Evolutionary conservation across 176 grass and related monocot species (phyloP), one percentile per base, ranked within the genome.

Genomic region (Metroxylon sagu): DNA sequence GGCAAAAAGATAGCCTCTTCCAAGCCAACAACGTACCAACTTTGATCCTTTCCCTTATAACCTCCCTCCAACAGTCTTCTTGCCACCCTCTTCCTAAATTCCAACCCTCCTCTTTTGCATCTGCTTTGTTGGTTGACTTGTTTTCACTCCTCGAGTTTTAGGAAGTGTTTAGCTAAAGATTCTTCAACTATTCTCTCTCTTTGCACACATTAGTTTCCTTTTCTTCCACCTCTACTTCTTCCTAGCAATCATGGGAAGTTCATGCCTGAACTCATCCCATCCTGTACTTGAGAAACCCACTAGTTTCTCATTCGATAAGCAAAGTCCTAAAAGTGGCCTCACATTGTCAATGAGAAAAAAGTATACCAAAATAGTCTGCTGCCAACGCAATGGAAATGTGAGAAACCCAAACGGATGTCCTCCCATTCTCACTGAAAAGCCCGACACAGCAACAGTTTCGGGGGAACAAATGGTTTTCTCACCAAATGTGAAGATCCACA

Each of bases 1-100:
- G 76, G 83, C 88, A 77, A 25, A 83, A 91, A 86, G 82, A 90
- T 79, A 56, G 19, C 75, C 66, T 39, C 73, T 65, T 72, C 39
- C 14, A 27, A 49, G 29, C 29, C 53, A 63, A 49, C 50, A 65
- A 39, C 4, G 51, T 60, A 71, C 51, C 65, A 68, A 64, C 70
- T 69, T 81, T 60, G 50, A 70, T 56, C 52, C 48, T 17, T 62
- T 59, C 59, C 70, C 56, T 52, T 54, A 72, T 68, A 72, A 58
- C 71, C 53, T 74, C 66, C 52, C 48, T 60, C 62, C 57, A 71
- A 66, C 74, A 16, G 60, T 60, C 30, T 28, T 78, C 19, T 58
- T 43, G 35, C 12, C 35, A 43, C 35, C 35, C 35, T 43, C 35
- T 43, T 6, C 35, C 35, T 43, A 43, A 14, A 43, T 43, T 10